Percentiles rank a stretch among this genome's conserved stretches.
Conservation (phyloP, 805 yeast genomes). For the Candida jianshihensis region DNA sequence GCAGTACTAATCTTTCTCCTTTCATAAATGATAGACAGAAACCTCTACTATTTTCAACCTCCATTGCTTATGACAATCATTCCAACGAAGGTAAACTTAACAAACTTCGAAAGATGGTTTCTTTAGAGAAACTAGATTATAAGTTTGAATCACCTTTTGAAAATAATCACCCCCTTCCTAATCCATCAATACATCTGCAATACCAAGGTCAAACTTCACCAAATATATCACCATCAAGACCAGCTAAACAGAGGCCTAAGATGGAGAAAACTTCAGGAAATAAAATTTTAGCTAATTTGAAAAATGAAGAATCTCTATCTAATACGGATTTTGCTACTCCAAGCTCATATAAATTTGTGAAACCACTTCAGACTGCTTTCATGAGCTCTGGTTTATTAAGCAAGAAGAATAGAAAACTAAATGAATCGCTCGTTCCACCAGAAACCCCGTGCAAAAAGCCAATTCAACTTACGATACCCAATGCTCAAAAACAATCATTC, state of each 20-base stretch:
- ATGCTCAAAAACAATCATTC: constrained; percentile 11
- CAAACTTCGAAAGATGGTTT: constrained; percentile 23
- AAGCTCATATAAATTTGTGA: constrained; percentile 59
- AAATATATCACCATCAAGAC: constrained; percentile 26
- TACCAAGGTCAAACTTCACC: constrained; percentile 14
- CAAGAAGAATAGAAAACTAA: constrained; percentile 43
- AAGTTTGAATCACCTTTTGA: constrained; percentile 19
- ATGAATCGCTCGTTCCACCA: constrained; percentile 37
- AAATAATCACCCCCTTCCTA: constrained; percentile 20
- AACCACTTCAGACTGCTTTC: constrained; percentile 83
- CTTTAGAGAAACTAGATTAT: constrained; percentile 14
- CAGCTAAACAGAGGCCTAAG: constrained; percentile 23
- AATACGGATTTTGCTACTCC: constrained; percentile 37
- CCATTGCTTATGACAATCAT: constrained; percentile 24
- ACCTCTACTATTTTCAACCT: constrained; percentile 16
- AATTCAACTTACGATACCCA: constrained; percentile 10
- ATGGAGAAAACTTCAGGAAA: constrained; percentile 7
- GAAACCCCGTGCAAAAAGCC: constrained; percentile 60
- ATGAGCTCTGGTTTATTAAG: constrained; percentile 65
- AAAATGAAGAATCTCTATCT: constrained; percentile 2
- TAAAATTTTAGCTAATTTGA: constrained; percentile 8
- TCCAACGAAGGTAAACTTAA: constrained; percentile 21
- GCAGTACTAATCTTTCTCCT: constrained; percentile 22
- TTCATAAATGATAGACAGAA: constrained; percentile 21
- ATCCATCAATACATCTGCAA: constrained; percentile 19